Percentiles rank a stretch among this genome's conserved stretches.
phyloP scores from a whole-genome alignment of 179 eudicot genomes.

The Beta macrorhiza region DNA sequence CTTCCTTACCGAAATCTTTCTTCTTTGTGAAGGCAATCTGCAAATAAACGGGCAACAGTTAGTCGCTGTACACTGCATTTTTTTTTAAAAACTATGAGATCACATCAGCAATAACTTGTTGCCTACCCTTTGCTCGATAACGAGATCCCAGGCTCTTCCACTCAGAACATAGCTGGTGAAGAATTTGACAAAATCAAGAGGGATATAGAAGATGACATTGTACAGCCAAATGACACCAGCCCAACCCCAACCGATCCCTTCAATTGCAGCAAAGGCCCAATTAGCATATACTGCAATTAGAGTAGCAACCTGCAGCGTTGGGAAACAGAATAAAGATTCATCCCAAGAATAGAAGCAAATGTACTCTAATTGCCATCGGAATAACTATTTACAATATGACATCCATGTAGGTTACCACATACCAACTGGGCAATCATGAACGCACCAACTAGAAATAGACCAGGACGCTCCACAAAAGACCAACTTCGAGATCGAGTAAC shows the following conservation, averaged over 20 bases:
- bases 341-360: not conserved
- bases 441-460: slow-evolving; percentile 67
- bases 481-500: slow-evolving; percentile 91
- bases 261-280: slow-evolving; percentile 86
- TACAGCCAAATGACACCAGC: slow-evolving; percentile 94
- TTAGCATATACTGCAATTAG: slow-evolving; percentile 86
- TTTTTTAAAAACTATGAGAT: not conserved
- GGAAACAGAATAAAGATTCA: not conserved
- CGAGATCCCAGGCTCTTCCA: slow-evolving; percentile 96
- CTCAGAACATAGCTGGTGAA: slow-evolving; percentile 73
- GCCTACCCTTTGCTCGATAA: slow-evolving; percentile 81
- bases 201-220: slow-evolving; percentile 66
- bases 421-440: slow-evolving; percentile 85
- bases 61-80: not conserved
- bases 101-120: not conserved
- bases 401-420: slow-evolving; percentile 41
- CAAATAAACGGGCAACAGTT: slow-evolving; percentile 8
- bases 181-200: slow-evolving; percentile 82
- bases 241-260: slow-evolving; percentile 99
- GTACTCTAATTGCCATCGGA: not conserved
- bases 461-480: slow-evolving; percentile 90
- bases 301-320: slow-evolving; percentile 66
- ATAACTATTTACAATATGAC: not conserved
- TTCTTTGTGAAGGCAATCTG: slow-evolving; percentile 94
- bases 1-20: slow-evolving; percentile 92